Evolutionary conservation across 2,329 filamentous ascomycete species (phyloP), one percentile per base, ranked within the genome.

Genomic region (Aureobasidium sp.): DNA sequence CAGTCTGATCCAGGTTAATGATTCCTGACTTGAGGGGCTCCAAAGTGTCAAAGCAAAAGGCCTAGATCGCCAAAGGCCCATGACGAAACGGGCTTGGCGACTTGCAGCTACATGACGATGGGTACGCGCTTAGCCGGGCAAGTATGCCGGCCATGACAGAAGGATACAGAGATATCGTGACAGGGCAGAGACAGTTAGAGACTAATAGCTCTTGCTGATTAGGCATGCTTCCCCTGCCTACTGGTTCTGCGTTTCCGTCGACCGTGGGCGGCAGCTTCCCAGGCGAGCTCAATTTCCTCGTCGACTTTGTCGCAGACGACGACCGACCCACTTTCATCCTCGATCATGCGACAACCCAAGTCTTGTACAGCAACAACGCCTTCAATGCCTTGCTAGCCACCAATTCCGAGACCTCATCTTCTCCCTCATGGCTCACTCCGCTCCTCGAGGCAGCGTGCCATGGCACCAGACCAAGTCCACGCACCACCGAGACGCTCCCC

Each of bases 281-380:
- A 5, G 3, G 27, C 9, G 44, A 59, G 25, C 34, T 59, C 13
- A 10, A 59, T n/a, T 5, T 10, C 42, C 44, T 59, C 11, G 25
- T 59, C n/a, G 57, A 59, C 45, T 59, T 59, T n/a, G 10, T 59
- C 34, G 36, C 42, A n/a, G 44, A 32, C 10, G 57, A 59, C 36
- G 21, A 29, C 25, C 57, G 57, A 9, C 44, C 57, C 32, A 59
- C 57, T 2, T 41, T 49, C 2, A 47, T 59, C 14, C 45, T 59
- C 7, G 45, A 42, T 9, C 21, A 50, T 32, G 41, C 36, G 45
- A 59, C 42, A 2, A n/a, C 45, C n/a, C 5, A 27, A 2, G n/a
- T 59, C 14, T 3, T 59, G 1, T 49, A 47, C 29, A 14, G 34
- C 45, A 59, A 59, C n/a, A 41, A 8, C 3, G 57, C 57, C 14